Conservation (phyloP, 2,329 filamentous ascomycete species). For the Magnaporthiopsis incrustans region DNA sequence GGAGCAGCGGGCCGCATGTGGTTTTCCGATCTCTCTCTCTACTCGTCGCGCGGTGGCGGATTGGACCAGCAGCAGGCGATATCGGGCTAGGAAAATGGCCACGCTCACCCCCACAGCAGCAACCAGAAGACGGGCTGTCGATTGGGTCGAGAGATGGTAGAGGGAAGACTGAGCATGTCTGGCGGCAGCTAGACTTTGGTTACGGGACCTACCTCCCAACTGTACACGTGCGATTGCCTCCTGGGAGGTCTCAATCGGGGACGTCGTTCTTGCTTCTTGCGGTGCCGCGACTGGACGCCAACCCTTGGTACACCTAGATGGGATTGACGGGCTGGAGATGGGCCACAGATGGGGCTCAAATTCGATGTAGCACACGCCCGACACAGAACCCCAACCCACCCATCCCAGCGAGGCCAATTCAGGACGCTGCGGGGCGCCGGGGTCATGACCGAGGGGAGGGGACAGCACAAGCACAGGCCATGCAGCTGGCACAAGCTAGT, state of each 20-base stretch:
- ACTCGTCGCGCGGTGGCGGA: background rate
- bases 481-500: background rate
- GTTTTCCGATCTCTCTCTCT: background rate
- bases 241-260: background rate
- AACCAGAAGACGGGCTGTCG: background rate
- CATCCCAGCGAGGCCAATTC: background rate
- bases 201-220: background rate
- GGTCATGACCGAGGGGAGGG: background rate
- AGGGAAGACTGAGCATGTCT: background rate
- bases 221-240: background rate
- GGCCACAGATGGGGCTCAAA: background rate
- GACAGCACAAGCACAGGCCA: background rate
- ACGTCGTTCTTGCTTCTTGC: background rate
- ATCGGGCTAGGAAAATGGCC: background rate
- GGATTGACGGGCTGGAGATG: background rate
- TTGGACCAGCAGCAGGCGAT: background rate
- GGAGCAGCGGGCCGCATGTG: background rate
- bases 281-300: background rate
- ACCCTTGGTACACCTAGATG: background rate
- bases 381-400: background rate
- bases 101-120: background rate
- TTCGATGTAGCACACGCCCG: background rate
- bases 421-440: background rate
- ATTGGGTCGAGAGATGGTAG: background rate
- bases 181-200: background rate